These are phyloP conservation scores for Trichoderma asperelloides DNA, from an alignment of 495 filamentous ascomycete genomes.

Conservation along the genomic window DNA sequence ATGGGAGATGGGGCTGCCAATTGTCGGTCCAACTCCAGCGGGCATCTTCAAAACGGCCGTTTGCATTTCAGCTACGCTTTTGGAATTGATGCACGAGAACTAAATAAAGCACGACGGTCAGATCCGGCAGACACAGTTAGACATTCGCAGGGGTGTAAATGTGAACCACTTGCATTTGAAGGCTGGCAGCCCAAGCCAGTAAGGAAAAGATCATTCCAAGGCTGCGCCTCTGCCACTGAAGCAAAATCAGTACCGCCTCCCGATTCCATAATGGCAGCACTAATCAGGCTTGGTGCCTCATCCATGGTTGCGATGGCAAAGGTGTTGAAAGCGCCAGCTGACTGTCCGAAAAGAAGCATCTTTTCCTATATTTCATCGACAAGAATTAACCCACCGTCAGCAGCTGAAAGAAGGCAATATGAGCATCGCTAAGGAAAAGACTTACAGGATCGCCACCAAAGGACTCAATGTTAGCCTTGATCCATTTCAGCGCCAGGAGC, in stretches of 20 bases:
- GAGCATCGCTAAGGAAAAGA: not conserved
- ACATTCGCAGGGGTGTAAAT: not conserved
- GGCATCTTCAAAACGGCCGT: not conserved
- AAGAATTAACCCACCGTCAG: not conserved
- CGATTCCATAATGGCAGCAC: conserved; percentile 3
- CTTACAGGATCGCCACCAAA: conserved; percentile 51
- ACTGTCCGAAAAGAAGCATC: conserved; percentile 51
- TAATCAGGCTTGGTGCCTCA: conserved; percentile 33
- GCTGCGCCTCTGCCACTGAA: not conserved
- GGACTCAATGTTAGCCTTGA: conserved; percentile 45
- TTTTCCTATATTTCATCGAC: conserved; percentile 21
- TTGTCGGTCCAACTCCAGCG: not conserved
- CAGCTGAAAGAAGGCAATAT: not conserved
- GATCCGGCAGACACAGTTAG: not conserved
- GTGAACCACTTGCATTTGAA: not conserved
- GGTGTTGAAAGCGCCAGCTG: conserved; percentile 34
- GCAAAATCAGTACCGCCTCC: conserved; percentile 2
- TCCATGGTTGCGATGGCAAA: not conserved
- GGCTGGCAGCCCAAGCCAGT: not conserved
- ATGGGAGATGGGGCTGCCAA: not conserved
- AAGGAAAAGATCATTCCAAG: not conserved
- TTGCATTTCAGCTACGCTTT: not conserved
- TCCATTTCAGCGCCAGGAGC: conserved; percentile 55
- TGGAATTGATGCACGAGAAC: conserved; percentile 1
- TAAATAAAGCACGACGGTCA: not conserved